Base-by-base conservation (phyloP, 2,329 filamentous ascomycete species). In the Ilyonectria destructans region DNA sequence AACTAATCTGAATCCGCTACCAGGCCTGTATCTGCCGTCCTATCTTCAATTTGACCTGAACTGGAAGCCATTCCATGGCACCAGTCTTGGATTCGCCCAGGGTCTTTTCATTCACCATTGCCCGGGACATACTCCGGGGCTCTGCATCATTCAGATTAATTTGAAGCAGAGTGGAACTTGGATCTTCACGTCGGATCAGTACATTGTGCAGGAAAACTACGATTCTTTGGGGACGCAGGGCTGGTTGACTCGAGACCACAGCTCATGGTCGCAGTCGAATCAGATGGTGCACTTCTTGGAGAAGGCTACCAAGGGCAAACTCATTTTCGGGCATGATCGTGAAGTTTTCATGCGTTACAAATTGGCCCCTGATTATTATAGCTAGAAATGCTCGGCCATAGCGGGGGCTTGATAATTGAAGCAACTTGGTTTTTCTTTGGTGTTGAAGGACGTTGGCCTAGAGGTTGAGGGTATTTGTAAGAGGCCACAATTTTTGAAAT, bases 161-260 rank as follows among this genome's bases (percentile, higher is more conserved):
- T 13, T 46, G 7, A 46, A 46, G 43, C 5, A 46, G 7, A 46
- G 43, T 46, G 43, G 43, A 46, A 46, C 43, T 17, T 46, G 43
- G 43, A 17, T 46, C 15, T 46, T 46, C 15, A 46, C 43, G 6
- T 46, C 43, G 15, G 43, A 46, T 21, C 43, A 46, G 15, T 46
- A 46, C 43, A 46, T 46, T 46, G 43, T 46, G 43, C 43, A 46
- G 43, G 43, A 46, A 17, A 46, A 46, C 15, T 46, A 46, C 15
- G 43, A 46, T 46, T 6, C 7, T 17, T 13, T 46, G 43, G 43
- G 43, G 15, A 46, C 43, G 7, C 43, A 46, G 43, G 43, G 43
- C 43, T 46, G 43, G 43, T 21, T 46, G 15, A 46, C 43, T 21
- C 15, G 43, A 46, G 43, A 46, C 43, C 43, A 46, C 43, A 46